Base-by-base conservation (phyloP, 2,329 filamentous ascomycete genomes). In the Akanthomyces lecanii region DNA sequence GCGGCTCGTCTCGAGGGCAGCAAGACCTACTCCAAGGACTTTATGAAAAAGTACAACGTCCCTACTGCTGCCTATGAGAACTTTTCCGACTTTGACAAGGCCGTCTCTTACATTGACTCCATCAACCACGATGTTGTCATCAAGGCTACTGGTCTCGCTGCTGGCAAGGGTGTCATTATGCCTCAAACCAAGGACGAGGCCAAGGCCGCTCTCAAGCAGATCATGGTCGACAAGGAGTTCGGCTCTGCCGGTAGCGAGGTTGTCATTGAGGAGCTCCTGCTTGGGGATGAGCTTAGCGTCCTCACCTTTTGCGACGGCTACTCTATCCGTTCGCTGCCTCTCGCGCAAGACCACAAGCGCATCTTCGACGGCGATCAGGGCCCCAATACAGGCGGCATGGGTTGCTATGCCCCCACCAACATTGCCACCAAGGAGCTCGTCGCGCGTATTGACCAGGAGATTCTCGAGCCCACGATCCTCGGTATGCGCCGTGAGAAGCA, bases 21-120 rank as follows among this genome's bases (percentile, higher is more conserved):
- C 79, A 99, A 99, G 81, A 91, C 94, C 12, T 98, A 96, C 76
- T 92, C 91, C 66, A 99, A 99, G 75, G 93, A 98, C 76, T 98
- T 98, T 73, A 99, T 98, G 95, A 89, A 90, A 76, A 87, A 89
- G 67, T 87, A 96, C 78, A 84, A 84, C 70, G 96, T 99, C 69
- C 93, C 94, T 44, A 98, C 95, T 1, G 95, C 95, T 18, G 86
- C 85, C 45, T 98, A 97, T 78, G 86, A 89, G 75, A 97, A 96
- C 79, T 97, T 98, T 73, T 86, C 82, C 74, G 83, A 90, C 70
- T 93, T 90, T 75, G 84, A 89, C 62, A 79, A 85, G 53, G 92
- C 92, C 16, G 80, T 82, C 67, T 78, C 85, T 68, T 96, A 98
- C 73, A 79, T 98, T 58, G 87, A 92, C 67, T 81, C 77, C 8